These are phyloP conservation scores for Citrus medica DNA, from an alignment of 345 rosid genomes.

Conservation along the genomic window DNA sequence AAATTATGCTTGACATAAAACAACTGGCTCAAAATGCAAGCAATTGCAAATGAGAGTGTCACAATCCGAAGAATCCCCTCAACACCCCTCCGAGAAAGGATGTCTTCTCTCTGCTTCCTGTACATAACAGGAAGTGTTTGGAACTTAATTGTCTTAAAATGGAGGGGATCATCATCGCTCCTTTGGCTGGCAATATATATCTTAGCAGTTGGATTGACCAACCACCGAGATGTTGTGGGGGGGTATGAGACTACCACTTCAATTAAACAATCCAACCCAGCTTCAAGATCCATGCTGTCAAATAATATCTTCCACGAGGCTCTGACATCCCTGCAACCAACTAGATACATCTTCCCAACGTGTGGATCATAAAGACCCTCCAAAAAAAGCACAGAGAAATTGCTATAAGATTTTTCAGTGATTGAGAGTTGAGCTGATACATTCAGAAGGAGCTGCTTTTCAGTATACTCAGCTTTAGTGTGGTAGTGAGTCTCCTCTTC, in stretches of 20 bases:
- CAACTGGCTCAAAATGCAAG: slow-evolving; percentile 67
- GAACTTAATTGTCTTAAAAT: slow-evolving; percentile 47
- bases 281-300: slow-evolving; percentile 78
- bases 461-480: slow-evolving; percentile 60
- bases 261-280: slow-evolving; percentile 71
- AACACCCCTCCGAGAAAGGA: slow-evolving; percentile 65
- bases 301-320: slow-evolving; percentile 71
- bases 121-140: slow-evolving; percentile 65
- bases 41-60: slow-evolving; percentile 66
- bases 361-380: slow-evolving; percentile 84
- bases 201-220: slow-evolving; percentile 69
- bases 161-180: slow-evolving; percentile 73
- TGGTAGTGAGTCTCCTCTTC: slow-evolving; percentile 43
- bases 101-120: slow-evolving; percentile 75
- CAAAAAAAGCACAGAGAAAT: slow-evolving; percentile 60
- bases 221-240: slow-evolving; percentile 72
- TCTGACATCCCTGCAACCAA: slow-evolving; percentile 85
- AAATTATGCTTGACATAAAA: slow-evolving; percentile 43
- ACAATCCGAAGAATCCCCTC: slow-evolving; percentile 76
- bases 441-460: slow-evolving; percentile 74
- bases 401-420: slow-evolving; percentile 37
- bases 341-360: slow-evolving; percentile 77
- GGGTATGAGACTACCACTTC: slow-evolving; percentile 75
- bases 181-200: slow-evolving; percentile 68
- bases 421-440: slow-evolving; percentile 73